phyloP scores from a whole-genome alignment of 306 rosid genomes.

The Lablab purpureus region DNA sequence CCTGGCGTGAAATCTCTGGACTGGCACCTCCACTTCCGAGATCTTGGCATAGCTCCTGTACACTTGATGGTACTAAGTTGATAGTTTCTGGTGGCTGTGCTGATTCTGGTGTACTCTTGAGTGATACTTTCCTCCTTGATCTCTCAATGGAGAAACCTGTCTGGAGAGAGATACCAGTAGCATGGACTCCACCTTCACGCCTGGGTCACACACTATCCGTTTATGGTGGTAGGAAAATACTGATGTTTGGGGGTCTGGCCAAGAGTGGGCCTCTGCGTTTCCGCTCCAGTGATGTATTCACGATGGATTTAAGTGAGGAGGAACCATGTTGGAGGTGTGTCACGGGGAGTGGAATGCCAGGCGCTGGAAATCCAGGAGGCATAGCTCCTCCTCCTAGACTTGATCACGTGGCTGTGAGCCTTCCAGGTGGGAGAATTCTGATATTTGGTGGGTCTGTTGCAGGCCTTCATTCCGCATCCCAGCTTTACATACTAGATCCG shows the following conservation, averaged over 20 bases:
- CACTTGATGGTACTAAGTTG: constrained; percentile 97
- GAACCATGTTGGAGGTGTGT: constrained; percentile 99
- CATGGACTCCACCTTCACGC: constrained; percentile 99
- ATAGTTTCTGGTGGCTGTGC: constrained; percentile 99
- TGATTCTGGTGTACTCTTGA: constrained; percentile 97
- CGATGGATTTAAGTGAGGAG: constrained; percentile 96
- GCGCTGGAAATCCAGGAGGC: constrained; percentile 98
- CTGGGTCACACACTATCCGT: constrained; percentile 95
- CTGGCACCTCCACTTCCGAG: constrained; percentile 99
- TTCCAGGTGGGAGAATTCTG: constrained; percentile 97
- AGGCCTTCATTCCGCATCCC: constrained; percentile 99
- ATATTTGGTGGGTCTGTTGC: constrained; percentile 99
- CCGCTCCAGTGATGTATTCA: constrained; percentile 96
- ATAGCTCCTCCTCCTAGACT: constrained; percentile 99
- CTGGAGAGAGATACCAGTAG: constrained; percentile 97
- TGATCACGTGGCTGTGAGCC: constrained; percentile 97
- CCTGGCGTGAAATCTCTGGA: constrained; percentile 99
- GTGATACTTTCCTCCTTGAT: constrained; percentile 96
- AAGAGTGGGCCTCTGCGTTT: constrained; percentile 97
- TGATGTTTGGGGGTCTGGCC: constrained; percentile 99
- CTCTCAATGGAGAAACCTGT: constrained; percentile 94
- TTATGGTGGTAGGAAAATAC: constrained; percentile 96
- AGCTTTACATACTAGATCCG: constrained; percentile 94
- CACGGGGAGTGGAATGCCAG: constrained; percentile 96
- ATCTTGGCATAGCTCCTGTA: constrained; percentile 99